phyloP scores from a whole-genome alignment of 1,284 basidiomycete genomes.

The Ustilago curta region DNA sequence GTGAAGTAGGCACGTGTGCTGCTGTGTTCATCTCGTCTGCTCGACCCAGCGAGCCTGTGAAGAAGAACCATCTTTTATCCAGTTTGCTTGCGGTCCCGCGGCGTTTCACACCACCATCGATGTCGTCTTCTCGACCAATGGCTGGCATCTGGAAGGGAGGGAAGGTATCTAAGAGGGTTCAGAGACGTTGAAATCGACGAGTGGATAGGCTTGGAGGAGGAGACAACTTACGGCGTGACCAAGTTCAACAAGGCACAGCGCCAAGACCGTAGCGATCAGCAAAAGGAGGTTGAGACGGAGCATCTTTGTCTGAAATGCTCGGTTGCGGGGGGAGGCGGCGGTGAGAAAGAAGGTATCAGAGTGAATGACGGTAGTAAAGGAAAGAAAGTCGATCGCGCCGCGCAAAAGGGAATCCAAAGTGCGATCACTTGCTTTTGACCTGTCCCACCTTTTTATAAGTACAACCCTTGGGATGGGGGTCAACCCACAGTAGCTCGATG shows the following conservation, averaged over 20 bases:
- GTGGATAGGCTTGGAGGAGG: background rate
- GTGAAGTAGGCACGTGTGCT: background rate
- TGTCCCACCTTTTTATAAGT: too few relatives aligned
- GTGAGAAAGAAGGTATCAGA: too few relatives aligned
- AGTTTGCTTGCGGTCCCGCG: background rate
- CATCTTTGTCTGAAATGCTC: background rate
- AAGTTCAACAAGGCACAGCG: constrained; percentile 9
- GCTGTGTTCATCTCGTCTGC: too few relatives aligned
- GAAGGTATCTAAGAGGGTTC: background rate
- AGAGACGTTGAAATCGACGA: background rate
- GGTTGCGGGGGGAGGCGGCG: background rate
- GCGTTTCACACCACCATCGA: background rate
- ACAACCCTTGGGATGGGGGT: too few relatives aligned
- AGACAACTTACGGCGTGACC: constrained; percentile 26
- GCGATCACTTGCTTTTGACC: too few relatives aligned
- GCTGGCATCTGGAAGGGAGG: background rate
- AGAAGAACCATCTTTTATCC: constrained; percentile 7
- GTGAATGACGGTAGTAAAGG: too few relatives aligned
- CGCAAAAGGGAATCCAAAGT: too few relatives aligned
- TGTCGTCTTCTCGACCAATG: background rate
- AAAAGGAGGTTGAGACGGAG: background rate
- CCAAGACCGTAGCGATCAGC: background rate
- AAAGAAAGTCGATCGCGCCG: too few relatives aligned
- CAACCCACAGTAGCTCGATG: too few relatives aligned
- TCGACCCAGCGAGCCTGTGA: constrained; percentile 8